phyloP scores from a whole-genome alignment of 495 filamentous ascomycete genomes.

The Aspergillus asperescens region DNA sequence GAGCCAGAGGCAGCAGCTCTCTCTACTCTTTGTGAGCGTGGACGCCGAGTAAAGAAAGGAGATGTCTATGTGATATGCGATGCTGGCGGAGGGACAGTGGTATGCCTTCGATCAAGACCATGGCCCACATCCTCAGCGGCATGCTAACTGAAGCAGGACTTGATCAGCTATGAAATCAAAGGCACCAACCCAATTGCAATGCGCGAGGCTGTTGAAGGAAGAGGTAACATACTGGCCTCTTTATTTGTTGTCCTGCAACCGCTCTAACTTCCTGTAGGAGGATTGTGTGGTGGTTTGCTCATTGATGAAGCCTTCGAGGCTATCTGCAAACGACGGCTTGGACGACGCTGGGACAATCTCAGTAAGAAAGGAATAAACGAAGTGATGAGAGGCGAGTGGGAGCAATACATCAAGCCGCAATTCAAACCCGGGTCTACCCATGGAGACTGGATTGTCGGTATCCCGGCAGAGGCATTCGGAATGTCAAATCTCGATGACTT shows the following conservation, averaged over 20 bases:
- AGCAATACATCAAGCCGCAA: slow-evolving; percentile 6
- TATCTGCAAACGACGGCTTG: slow-evolving; percentile 6
- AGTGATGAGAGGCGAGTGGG: slow-evolving; percentile 8
- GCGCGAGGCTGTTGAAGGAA: slow-evolving; percentile 6
- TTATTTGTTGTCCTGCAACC: background rate
- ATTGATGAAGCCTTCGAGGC: slow-evolving; percentile 10
- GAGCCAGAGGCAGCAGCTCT: slow-evolving; percentile 9
- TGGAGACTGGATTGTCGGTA: background rate
- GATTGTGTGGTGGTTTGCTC: slow-evolving; percentile 8
- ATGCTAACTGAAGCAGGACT: background rate
- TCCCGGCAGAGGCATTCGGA: slow-evolving; percentile 9
- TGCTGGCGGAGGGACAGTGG: slow-evolving; percentile 8
- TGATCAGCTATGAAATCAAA: slow-evolving; percentile 8
- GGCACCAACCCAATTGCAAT: slow-evolving; percentile 2
- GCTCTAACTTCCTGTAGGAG: background rate
- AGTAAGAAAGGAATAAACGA: slow-evolving; percentile 9
- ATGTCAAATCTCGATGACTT: slow-evolving; percentile 5
- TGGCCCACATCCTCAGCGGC: background rate
- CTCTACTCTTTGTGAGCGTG: slow-evolving; percentile 8
- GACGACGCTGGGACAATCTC: slow-evolving; percentile 9
- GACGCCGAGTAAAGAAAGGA: background rate
- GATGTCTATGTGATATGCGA: slow-evolving; percentile 10
- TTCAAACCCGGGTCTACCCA: background rate
- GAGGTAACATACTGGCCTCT: background rate
- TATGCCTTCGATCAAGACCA: background rate